Base-by-base conservation (phyloP, 2,329 filamentous ascomycete genomes). In the Pyrenophora teres region DNA sequence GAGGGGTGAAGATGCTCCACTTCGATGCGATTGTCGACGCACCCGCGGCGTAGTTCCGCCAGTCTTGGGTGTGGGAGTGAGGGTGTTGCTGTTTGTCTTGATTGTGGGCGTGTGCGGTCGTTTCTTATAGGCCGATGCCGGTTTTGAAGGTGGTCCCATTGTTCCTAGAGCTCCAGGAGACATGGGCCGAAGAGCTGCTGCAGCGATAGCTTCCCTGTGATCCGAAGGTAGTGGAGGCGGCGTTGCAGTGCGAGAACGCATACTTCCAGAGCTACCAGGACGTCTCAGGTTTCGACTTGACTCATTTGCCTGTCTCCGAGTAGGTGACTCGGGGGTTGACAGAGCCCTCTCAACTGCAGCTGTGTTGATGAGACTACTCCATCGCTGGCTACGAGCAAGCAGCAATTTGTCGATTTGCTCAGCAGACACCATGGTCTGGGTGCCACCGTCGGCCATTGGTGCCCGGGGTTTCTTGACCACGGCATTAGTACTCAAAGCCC, bases 81-180 rank as follows among this genome's bases (percentile, higher is more conserved):
- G 80, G 61, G 44, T 73, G 59, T 74, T 62, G 76, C 63, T 66
- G 30, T 52, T 82, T 69, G 66, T 60, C 64, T 75, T 70, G 78
- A 71, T 60, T 18, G 63, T 70, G 42, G 69, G 75, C 19, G 75
- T 77, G n/a, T 68, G 68, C 8, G 76, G 68, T 23, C 74, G 71
- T 30, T 67, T 70, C 65, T 80, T 81, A 69, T 83, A 84, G 2
- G 88, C 89, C 52, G 91, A 96, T 40, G 92, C 90, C 27, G 92
- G 90, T 64, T 89, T 81, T 36, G 85, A 73, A n/a, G 93, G 93
- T 40, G 93, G 93, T 2, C 88, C 91, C 92, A 97, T 97, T 32
- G 75, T 64, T 51, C 65, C 27, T 30, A 30, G 10, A 9, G 2
- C 10, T 5, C 27, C 66, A 30, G 67, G 72, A 50, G 74, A 76